These are phyloP conservation scores for Beta macrorhiza DNA, from an alignment of 179 eudicot genomes.

Conservation along the genomic window DNA sequence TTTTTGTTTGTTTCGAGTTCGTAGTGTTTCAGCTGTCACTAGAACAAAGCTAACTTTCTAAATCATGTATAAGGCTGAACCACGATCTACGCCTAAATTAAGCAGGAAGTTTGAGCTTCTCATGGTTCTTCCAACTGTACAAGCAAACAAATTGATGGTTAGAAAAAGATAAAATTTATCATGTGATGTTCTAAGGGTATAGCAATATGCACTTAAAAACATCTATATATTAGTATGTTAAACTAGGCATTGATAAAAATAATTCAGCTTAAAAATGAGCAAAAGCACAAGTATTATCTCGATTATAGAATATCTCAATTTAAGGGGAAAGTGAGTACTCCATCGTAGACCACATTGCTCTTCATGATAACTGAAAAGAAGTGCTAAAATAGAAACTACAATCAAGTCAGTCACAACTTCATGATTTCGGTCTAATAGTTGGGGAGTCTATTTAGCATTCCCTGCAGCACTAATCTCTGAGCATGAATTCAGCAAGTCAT, in stretches of 20 bases:
- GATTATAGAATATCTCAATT: neutral
- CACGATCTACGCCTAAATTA: neutral
- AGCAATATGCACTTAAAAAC: neutral
- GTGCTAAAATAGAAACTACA: neutral
- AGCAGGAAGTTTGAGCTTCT: slow-evolving; percentile 46
- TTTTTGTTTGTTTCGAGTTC: neutral
- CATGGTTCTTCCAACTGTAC: slow-evolving; percentile 44
- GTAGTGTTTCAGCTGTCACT: neutral
- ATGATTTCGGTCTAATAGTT: neutral
- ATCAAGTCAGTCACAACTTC: neutral
- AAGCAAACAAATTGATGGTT: slow-evolving; percentile 5
- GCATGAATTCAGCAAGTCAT: neutral
- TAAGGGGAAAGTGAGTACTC: neutral
- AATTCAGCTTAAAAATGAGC: neutral
- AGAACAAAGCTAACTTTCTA: neutral
- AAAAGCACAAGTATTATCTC: neutral
- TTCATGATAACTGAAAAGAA: neutral
- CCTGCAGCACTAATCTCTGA: neutral
- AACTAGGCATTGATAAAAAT: neutral
- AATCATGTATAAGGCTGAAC: neutral
- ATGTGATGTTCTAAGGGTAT: neutral
- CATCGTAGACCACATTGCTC: neutral
- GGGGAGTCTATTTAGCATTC: neutral
- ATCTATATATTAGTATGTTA: neutral
- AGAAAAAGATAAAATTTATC: neutral